Percentiles rank a stretch among this genome's conserved stretches.
Conservation (phyloP, 2,329 filamentous ascomycete genomes). For the Diplodia scrobiculata region DNA sequence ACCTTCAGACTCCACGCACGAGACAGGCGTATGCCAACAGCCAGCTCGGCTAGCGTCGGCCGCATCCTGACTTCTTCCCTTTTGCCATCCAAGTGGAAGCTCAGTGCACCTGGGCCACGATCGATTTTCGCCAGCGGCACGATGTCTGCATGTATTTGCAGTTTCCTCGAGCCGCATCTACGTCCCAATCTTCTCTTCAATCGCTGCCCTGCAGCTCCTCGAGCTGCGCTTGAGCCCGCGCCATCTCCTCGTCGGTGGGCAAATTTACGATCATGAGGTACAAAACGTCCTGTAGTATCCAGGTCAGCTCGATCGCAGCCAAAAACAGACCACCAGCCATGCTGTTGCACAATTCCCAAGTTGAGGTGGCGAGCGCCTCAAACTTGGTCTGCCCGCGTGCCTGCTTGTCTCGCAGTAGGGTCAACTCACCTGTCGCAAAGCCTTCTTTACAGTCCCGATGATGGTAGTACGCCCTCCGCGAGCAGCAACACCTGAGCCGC, state of each 20-base stretch:
- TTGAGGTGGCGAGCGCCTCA: background rate
- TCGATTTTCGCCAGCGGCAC: too few species aligned
- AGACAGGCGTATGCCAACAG: background rate
- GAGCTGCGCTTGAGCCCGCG: slow-evolving; percentile 9
- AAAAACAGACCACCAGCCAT: background rate
- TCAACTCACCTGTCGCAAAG: slow-evolving; percentile 13
- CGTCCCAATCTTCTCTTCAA: too few species aligned
- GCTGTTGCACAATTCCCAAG: background rate
- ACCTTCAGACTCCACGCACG: background rate
- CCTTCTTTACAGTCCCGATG: slow-evolving; percentile 17
- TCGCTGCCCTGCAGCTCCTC: background rate
- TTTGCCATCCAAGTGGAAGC: slow-evolving; percentile 6
- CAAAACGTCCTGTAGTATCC: slow-evolving; percentile 31
- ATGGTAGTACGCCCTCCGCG: background rate
- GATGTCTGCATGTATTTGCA: too few species aligned
- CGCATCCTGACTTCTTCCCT: background rate
- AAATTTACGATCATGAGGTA: slow-evolving; percentile 38
- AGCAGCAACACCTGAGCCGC: background rate
- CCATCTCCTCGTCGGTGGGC: slow-evolving; percentile 34
- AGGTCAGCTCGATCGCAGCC: background rate
- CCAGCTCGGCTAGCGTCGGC: slow-evolving; percentile 15
- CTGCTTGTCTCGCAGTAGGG: background rate
- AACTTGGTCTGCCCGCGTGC: background rate
- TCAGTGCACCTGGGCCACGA: background rate
- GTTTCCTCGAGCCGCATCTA: too few species aligned